phyloP scores from a whole-genome alignment of 1,139 yeast species.

The Candida glucosophila region DNA sequence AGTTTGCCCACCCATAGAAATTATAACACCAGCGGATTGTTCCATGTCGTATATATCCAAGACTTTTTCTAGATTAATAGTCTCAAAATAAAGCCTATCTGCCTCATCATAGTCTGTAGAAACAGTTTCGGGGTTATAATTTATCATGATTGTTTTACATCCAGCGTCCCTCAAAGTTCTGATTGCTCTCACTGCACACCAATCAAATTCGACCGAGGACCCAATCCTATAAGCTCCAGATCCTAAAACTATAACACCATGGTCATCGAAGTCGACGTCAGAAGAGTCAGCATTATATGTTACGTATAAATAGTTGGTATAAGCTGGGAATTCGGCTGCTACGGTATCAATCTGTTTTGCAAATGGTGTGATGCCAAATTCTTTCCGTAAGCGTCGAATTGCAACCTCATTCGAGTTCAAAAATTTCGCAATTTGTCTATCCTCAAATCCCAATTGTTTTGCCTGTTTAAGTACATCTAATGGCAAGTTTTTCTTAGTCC shows the following conservation, averaged over 20 bases:
- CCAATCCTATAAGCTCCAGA: conserved; percentile 95
- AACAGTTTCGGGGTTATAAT: conserved; percentile 97
- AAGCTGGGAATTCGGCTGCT: conserved; percentile 98
- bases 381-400: conserved; percentile 83
- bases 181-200: conserved; percentile 95
- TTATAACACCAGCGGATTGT: conserved; percentile 84
- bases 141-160: conserved; percentile 90
- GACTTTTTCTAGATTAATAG: conserved; percentile 89
- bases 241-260: conserved; percentile 85
- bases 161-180: conserved; percentile 87
- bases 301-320: conserved; percentile 88
- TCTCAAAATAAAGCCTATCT: conserved; percentile 93
- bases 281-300: conserved; percentile 91
- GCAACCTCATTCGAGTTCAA: conserved; percentile 89
- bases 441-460: conserved; percentile 95
- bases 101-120: conserved; percentile 98
- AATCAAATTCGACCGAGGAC: conserved; percentile 88
- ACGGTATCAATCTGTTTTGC: conserved; percentile 98
- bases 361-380: conserved; percentile 81
- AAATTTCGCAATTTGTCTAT: conserved; percentile 90
- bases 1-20: conserved; percentile 99
- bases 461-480: conserved; percentile 64
- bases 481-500: conserved; percentile 55
- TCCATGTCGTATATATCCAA: conserved; percentile 93
- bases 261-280: conserved; percentile 77